Conservation (phyloP, 306 rosid species). For the Begonia fuchsioides region DNA sequence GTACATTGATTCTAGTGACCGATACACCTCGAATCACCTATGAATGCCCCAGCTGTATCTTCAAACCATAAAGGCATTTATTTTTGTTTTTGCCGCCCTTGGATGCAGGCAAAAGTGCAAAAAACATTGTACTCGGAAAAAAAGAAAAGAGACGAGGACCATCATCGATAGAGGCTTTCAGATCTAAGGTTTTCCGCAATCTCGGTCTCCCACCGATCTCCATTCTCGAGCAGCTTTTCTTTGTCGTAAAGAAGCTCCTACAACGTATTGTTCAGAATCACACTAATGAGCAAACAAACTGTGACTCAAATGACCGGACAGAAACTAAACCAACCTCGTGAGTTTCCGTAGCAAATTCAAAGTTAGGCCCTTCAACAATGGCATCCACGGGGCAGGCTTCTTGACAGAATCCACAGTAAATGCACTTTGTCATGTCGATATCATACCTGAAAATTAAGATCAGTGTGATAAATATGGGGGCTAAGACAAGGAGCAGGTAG, state of each 20-base stretch:
- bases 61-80: conserved; percentile 12
- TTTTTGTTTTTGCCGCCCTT: conserved; percentile 15
- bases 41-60: too few relatives aligned
- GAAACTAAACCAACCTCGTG: conserved; percentile 52
- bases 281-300: neutral
- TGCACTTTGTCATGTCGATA: conserved; percentile 99
- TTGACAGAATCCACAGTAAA: conserved; percentile 99
- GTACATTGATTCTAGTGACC: neutral
- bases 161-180: conserved; percentile 92
- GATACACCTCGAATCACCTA: conserved; percentile 4
- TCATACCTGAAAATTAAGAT: conserved; percentile 58
- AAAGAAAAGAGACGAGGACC: conserved; percentile 5
- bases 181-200: conserved; percentile 95
- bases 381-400: conserved; percentile 99
- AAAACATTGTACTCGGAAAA: neutral
- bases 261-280: conserved; percentile 6
- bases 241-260: conserved; percentile 99
- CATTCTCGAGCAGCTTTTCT: conserved; percentile 94
- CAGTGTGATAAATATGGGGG: neutral
- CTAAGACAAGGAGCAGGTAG: neutral
- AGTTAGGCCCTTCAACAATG: conserved; percentile 98
- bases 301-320: neutral
- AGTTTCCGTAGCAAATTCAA: conserved; percentile 88
- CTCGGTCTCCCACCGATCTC: conserved; percentile 98
- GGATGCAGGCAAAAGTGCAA: conserved; percentile 7